These are phyloP conservation scores for Trametes gibbosa DNA, from an alignment of 768 basidiomycete genomes.

Conservation along the genomic window DNA sequence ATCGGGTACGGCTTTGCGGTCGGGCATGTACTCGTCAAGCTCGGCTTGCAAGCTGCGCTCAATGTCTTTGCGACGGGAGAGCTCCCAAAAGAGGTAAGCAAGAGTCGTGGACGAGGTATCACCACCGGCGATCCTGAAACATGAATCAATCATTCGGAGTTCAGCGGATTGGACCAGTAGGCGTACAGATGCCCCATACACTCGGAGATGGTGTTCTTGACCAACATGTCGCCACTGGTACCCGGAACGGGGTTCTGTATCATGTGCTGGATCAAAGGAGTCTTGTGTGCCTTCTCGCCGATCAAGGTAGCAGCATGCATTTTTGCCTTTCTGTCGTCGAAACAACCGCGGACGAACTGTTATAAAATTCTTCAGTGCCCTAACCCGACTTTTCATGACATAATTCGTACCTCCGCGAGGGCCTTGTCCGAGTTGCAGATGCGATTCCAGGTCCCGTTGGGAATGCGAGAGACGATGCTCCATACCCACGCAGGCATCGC, in stretches of 20 bases:
- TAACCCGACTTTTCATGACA: not conserved
- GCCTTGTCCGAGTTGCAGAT: constrained; percentile 78
- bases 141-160: not conserved
- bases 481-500: constrained; percentile 68
- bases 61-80: constrained; percentile 70
- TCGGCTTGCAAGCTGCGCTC: constrained; percentile 67
- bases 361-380: not conserved
- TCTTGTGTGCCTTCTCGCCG: constrained; percentile 41
- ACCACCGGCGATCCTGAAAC: constrained; percentile 66
- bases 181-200: constrained; percentile 77
- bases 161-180: too few species aligned
- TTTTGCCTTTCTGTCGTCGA: constrained; percentile 74
- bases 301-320: constrained; percentile 53
- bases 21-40: constrained; percentile 69
- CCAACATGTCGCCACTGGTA: constrained; percentile 52
- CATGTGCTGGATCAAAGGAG: constrained; percentile 68
- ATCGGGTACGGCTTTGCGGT: constrained; percentile 59
- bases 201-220: constrained; percentile 75
- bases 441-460: constrained; percentile 64
- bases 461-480: constrained; percentile 70
- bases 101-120: constrained; percentile 75
- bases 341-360: constrained; percentile 73
- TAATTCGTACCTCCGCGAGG: constrained; percentile 63
- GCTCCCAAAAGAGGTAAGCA: constrained; percentile 77
- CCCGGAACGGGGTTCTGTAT: constrained; percentile 55